Percentiles rank a stretch among this genome's conserved stretches.
Evolutionary conservation across 306 rosid species (phyloP).

Genomic region (Vachellia pachyceras): DNA sequence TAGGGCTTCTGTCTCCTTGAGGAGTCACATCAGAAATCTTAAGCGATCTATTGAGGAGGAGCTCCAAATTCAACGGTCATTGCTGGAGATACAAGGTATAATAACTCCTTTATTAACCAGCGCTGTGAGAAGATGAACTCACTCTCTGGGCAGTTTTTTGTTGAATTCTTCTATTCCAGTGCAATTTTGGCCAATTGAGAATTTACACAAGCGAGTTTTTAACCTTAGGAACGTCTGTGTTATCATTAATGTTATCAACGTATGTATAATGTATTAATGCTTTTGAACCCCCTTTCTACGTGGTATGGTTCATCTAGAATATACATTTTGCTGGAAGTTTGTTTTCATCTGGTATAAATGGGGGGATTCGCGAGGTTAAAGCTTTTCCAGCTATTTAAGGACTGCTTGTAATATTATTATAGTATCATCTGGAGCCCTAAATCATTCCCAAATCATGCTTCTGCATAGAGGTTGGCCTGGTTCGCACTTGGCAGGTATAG

Average conservation of each 20-base stretch:
- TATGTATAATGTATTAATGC: neutral
- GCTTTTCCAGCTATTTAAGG: neutral
- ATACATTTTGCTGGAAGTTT: neutral
- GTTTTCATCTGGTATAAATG: neutral
- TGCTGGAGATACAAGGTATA: constrained; percentile 87
- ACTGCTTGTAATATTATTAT: neutral
- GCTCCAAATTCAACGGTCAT: constrained; percentile 66
- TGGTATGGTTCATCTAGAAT: neutral
- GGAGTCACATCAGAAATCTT: constrained; percentile 62
- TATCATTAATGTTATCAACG: neutral
- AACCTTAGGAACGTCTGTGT: neutral
- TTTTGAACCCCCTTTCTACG: neutral
- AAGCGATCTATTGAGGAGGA: constrained; percentile 80
- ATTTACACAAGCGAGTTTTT: neutral
- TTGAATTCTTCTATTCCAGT: neutral
- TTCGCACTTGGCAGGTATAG: neutral
- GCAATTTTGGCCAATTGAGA: constrained; percentile 4
- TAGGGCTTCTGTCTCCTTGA: constrained; percentile 54
- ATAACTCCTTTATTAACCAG: constrained; percentile 81
- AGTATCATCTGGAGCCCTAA: no score
- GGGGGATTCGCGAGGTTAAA: neutral
- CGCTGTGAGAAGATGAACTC: constrained; percentile 80
- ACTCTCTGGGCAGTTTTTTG: neutral
- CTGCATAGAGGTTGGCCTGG: neutral
- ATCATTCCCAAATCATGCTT: neutral